Base-by-base conservation (phyloP, 345 rosid genomes). In the Jatropha curcas region DNA sequence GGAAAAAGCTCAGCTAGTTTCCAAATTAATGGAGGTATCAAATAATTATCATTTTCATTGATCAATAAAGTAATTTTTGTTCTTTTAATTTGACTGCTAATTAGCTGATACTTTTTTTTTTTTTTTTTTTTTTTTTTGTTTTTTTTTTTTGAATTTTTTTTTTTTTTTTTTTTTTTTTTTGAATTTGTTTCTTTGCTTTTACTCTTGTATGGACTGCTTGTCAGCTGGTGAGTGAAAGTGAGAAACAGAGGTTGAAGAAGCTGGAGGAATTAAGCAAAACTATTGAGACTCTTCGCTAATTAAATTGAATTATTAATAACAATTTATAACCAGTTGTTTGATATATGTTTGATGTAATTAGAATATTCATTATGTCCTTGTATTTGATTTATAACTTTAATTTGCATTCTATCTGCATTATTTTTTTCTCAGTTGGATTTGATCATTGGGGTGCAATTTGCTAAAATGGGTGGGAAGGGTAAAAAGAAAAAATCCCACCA, bases 201-300 rank as follows among this genome's bases (percentile, higher is more conserved):
- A n/a, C n/a, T n/a, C n/a, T n/a, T n/a, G n/a, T n/a, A 14, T 39
- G 35, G 27, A 28, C 35, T 50, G 2, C 22, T 45, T 62, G 52
- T 48, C 79, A 92, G 99, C 77, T 95, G 85, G 92, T 83, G 67
- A 71, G 81, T 10, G 96, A 95, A 82, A 95, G 99, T 53, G 99
- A 95, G 86, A 89, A 59, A 43, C 35, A 81, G 48, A 83, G 99
- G 79, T 82, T 89, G 94, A 82, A 84, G 88, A 95, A 95, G 81
- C 94, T 94, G 45, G 98, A 92, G 52, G 96, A 92, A 75, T 86
- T 94, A 83, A 92, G 87, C 90, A 89, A 80, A 82, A 87, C 76
- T 46, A 78, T 88, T 14, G 96, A 92, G 64, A 61, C 74, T 35
- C 84, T 86, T 45, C 33, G 33, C 30, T 78, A 52, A 78, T 19